These are phyloP conservation scores for Phytophthora tentaculata DNA, from an alignment of 352 stramenopile species.

Conservation along the genomic window DNA sequence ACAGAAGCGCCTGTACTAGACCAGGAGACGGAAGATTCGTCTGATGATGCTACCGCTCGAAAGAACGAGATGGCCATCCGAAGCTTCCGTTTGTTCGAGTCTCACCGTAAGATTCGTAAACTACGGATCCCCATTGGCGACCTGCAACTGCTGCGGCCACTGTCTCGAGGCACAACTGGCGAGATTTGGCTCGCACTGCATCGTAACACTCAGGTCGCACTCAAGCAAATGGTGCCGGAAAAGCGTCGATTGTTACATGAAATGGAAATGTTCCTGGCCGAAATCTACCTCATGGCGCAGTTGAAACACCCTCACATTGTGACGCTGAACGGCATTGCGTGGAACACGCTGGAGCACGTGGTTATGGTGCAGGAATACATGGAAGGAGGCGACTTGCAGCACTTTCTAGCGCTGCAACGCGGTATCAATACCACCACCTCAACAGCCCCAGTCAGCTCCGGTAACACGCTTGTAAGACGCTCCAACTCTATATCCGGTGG, in stretches of 20 bases:
- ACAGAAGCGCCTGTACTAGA: constrained; percentile 8
- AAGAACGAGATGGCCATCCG: constrained; percentile 62
- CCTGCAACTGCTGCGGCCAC: constrained; percentile 55
- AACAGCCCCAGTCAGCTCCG: constrained; percentile 15
- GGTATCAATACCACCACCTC: constrained; percentile 13
- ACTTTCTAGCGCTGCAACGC: constrained; percentile 50
- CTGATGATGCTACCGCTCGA: constrained; percentile 34
- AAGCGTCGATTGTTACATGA: constrained; percentile 62
- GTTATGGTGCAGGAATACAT: constrained; percentile 83
- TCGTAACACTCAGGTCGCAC: constrained; percentile 50
- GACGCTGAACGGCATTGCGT: constrained; percentile 61
- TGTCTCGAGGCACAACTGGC: constrained; percentile 61
- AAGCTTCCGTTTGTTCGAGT: constrained; percentile 73
- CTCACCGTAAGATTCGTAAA: constrained; percentile 60
- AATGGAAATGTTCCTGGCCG: constrained; percentile 77
- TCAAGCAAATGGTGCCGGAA: constrained; percentile 70
- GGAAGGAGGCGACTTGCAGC: constrained; percentile 68
- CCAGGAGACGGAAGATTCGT: constrained; percentile 1
- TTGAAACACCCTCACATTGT: constrained; percentile 77
- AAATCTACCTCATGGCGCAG: constrained; percentile 79
- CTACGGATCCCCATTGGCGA: constrained; percentile 58
- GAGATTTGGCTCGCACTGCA: constrained; percentile 80
- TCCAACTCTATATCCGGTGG: constrained; percentile 22
- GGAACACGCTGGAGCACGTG: constrained; percentile 75
- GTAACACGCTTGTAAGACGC: constrained; percentile 19